phyloP scores from a whole-genome alignment of 306 rosid species.

The Prunus padus region DNA sequence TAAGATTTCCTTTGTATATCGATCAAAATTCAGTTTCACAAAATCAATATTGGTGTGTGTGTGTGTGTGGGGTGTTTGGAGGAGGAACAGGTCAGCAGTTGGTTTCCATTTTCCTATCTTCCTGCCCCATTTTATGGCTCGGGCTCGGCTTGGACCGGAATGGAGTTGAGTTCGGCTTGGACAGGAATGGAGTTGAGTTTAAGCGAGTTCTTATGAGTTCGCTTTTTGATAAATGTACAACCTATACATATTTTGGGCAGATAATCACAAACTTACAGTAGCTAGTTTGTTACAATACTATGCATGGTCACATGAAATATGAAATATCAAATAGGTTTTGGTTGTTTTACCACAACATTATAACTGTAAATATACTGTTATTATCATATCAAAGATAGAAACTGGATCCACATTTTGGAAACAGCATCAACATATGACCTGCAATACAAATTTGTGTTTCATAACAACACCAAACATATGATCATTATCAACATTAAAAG shows the following conservation, averaged over 20 bases:
- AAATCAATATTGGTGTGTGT: too few species aligned
- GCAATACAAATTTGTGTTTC: conserved; percentile 33
- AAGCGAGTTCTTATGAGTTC: too few species aligned
- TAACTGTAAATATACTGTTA: background rate
- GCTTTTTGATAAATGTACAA: too few species aligned
- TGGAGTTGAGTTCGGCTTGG: too few species aligned
- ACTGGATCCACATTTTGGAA: conserved; percentile 7
- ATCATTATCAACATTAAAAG: conserved; percentile 11
- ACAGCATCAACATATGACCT: conserved; percentile 15
- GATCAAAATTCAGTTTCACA: background rate
- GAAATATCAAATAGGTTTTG: background rate
- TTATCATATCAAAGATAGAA: conserved; percentile 1
- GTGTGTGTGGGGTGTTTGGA: too few species aligned
- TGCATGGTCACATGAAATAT: too few species aligned
- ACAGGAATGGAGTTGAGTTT: too few species aligned
- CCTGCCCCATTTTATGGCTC: too few species aligned
- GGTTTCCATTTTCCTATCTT: background rate
- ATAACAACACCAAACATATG: conserved; percentile 33
- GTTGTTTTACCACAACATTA: background rate
- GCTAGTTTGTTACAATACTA: too few species aligned
- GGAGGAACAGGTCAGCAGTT: background rate
- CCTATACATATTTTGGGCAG: too few species aligned
- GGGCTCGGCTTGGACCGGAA: too few species aligned
- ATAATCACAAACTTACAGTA: too few species aligned
- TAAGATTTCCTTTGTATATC: background rate